A percentile compares a stretch with the other conserved stretches of the same genome.
phyloP scores from a whole-genome alignment of 768 basidiomycete genomes.

The Antrodiella citrinella region DNA sequence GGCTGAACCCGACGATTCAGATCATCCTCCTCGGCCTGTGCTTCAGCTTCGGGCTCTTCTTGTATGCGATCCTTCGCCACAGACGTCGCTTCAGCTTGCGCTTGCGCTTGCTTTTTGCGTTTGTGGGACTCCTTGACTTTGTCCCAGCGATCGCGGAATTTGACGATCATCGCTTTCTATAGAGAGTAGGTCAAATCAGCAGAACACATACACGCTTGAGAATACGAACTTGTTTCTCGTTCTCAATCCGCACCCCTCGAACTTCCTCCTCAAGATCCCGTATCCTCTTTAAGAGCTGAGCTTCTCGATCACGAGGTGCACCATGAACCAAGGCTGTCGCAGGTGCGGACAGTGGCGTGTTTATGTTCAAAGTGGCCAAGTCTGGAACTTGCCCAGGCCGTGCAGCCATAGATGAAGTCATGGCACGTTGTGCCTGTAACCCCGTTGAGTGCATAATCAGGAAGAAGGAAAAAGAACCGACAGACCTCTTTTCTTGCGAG shows the following conservation, averaged over 20 bases:
- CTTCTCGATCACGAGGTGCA: slow-evolving; percentile 46
- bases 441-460: slow-evolving; percentile 5
- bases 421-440: slow-evolving; percentile 69
- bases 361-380: slow-evolving; percentile 49
- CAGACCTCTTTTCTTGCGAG: slow-evolving; percentile 60
- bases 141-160: slow-evolving; percentile 84
- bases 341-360: slow-evolving; percentile 37
- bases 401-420: slow-evolving; percentile 58
- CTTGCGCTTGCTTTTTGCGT: slow-evolving; percentile 72
- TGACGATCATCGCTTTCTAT: slow-evolving; percentile 76
- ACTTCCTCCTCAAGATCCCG: slow-evolving; percentile 81
- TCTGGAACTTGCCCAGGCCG: slow-evolving; percentile 38
- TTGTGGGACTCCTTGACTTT: slow-evolving; percentile 84
- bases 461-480: background rate
- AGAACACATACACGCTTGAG: slow-evolving; percentile 9
- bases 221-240: slow-evolving; percentile 69
- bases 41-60: slow-evolving; percentile 59
- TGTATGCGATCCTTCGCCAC: slow-evolving; percentile 61
- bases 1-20: slow-evolving; percentile 6
- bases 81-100: slow-evolving; percentile 40
- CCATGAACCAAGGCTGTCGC: slow-evolving; percentile 43
- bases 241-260: slow-evolving; percentile 53
- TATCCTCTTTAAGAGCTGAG: slow-evolving; percentile 36
- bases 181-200: too few species aligned
- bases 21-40: slow-evolving; percentile 34